These are phyloP conservation scores for Elsinoe batatas DNA, from an alignment of 2,329 filamentous ascomycete species.

Conservation along the genomic window DNA sequence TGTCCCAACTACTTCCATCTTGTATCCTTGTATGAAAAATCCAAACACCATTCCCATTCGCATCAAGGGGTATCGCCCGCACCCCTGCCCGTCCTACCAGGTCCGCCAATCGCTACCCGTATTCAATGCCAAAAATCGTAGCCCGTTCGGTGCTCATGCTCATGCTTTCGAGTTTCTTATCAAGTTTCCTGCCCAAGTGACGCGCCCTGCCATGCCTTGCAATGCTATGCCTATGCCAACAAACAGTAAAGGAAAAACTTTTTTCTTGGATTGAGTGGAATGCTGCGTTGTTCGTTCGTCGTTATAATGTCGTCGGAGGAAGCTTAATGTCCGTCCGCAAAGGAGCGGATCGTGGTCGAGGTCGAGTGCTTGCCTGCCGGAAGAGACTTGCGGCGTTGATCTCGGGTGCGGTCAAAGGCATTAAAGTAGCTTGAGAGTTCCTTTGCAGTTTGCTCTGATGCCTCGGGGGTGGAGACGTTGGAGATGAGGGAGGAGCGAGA, in stretches of 20 bases:
- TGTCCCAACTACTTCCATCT: no score
- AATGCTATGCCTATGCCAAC: not conserved
- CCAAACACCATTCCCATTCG: no score
- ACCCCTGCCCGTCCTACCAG: no score
- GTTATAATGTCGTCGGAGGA: not conserved
- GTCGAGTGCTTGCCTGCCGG: slow-evolving; percentile 5
- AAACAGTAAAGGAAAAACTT: not conserved
- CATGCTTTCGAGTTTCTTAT: no score
- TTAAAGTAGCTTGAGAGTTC: slow-evolving; percentile 80
- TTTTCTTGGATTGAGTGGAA: not conserved
- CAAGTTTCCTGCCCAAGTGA: no score
- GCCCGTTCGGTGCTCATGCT: not conserved
- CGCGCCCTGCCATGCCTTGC: not conserved
- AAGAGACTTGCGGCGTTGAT: slow-evolving; percentile 35
- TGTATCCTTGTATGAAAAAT: no score
- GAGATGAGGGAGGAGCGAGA: slow-evolving; percentile 80
- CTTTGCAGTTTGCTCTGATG: slow-evolving; percentile 67
- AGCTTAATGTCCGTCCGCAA: not conserved
- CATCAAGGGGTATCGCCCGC: no score
- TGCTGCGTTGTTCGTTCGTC: not conserved
- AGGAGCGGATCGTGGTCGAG: not conserved
- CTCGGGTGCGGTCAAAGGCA: slow-evolving; percentile 76
- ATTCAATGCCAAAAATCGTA: not conserved
- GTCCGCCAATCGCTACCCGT: no score
- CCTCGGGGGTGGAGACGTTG: slow-evolving; percentile 47